Percentiles rank a stretch among this genome's conserved stretches.
Evolutionary conservation across 108 stramenopile species (phyloP).

Genomic region (Conticribra weissflogii): DNA sequence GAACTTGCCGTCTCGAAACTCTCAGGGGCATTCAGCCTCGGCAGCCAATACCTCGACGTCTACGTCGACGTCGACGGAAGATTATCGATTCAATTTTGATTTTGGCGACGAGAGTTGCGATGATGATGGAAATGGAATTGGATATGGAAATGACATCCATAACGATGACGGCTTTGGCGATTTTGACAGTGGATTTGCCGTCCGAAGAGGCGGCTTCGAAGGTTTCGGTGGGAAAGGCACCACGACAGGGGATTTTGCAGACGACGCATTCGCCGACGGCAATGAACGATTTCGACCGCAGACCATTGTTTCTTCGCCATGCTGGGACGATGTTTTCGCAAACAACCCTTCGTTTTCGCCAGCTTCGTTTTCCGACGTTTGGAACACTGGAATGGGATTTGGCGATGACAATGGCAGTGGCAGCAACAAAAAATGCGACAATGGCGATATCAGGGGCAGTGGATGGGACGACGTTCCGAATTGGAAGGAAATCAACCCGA

Average conservation of each 20-base stretch:
- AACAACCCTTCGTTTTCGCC: no score
- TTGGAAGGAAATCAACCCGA: background rate
- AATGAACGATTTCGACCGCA: no score
- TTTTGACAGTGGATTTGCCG: background rate
- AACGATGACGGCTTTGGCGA: no score
- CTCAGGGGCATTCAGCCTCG: background rate
- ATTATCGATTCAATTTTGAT: background rate
- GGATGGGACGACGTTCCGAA: no score
- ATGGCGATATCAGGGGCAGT: background rate
- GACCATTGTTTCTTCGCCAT: no score
- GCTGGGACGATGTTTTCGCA: no score
- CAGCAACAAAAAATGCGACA: background rate
- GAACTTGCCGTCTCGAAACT: background rate
- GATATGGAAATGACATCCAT: background rate
- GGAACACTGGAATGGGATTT: no score
- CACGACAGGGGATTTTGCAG: no score
- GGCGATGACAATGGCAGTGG: no score
- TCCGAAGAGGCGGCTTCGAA: background rate
- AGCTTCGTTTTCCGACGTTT: no score
- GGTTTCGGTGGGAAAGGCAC: background rate
- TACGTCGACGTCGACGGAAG: background rate
- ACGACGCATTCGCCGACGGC: no score
- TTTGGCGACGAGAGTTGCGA: background rate
- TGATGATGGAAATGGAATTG: background rate
- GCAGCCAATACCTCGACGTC: background rate